Conservation (phyloP, 176 grass and related monocot species). For the Oryza glaberrima region DNA sequence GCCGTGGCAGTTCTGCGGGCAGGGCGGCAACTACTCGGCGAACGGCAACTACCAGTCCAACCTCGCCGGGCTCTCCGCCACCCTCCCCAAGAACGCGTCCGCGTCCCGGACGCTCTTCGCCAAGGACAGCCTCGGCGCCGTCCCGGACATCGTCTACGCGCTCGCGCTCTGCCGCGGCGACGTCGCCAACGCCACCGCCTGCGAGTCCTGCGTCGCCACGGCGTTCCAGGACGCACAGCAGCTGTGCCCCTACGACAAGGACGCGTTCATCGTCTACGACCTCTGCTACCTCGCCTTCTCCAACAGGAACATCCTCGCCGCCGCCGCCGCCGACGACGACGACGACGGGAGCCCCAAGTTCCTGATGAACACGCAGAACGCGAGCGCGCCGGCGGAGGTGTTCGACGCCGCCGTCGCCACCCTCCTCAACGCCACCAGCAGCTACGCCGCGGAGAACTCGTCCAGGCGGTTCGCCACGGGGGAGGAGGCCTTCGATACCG, state of each 20-base stretch:
- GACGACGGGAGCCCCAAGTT: background rate
- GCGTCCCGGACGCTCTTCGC: conserved; percentile 30
- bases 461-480: conserved; percentile 48
- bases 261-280: conserved; percentile 28
- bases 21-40: background rate
- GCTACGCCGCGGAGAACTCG: conserved; percentile 41
- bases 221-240: conserved; percentile 19
- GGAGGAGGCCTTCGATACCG: background rate
- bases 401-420: conserved; percentile 28
- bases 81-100: conserved; percentile 30
- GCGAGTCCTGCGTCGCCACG: conserved; percentile 36
- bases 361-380: background rate
- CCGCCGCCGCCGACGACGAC: background rate
- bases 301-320: conserved; percentile 25
- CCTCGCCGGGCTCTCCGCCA: conserved; percentile 44
- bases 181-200: conserved; percentile 10
- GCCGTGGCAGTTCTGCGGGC: background rate
- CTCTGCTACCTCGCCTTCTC: conserved; percentile 43
- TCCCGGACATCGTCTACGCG: conserved; percentile 40
- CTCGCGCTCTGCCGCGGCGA: conserved; percentile 56
- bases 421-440: conserved; percentile 39
- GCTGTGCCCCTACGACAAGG: conserved; percentile 13
- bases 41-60: conserved; percentile 43
- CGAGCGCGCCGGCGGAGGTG: conserved; percentile 16
- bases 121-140: background rate